Conservation (phyloP, 2,329 filamentous ascomycete species). For the Exophiala phaeomuriformis region DNA sequence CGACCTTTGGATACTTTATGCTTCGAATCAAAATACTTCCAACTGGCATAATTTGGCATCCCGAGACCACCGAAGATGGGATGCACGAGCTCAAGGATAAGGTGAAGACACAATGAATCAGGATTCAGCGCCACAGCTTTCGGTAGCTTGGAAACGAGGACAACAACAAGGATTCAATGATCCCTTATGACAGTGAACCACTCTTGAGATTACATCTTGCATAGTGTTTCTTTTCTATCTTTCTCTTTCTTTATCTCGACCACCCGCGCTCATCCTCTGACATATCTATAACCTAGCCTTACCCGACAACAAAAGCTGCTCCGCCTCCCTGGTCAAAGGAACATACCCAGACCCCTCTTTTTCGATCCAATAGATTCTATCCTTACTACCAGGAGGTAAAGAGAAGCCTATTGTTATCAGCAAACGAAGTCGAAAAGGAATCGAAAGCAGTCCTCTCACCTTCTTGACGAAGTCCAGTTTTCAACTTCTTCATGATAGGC, state of each 20-base stretch:
- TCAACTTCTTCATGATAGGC: conserved; percentile 17
- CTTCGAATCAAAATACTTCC: too few relatives aligned
- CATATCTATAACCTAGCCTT: conserved; percentile 8
- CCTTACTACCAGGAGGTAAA: background rate
- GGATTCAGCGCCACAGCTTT: too few relatives aligned
- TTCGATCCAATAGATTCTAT: conserved; percentile 14
- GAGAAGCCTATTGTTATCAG: conserved; percentile 1
- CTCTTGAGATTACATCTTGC: background rate
- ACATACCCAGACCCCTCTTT: conserved; percentile 12
- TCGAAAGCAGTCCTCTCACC: conserved; percentile 2
- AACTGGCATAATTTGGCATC: too few relatives aligned
- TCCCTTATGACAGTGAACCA: too few relatives aligned
- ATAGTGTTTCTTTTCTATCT: background rate
- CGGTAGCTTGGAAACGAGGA: too few relatives aligned
- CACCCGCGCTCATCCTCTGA: background rate
- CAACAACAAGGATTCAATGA: too few relatives aligned
- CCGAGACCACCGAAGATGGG: too few relatives aligned
- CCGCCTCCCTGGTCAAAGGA: conserved; percentile 2
- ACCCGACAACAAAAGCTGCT: conserved; percentile 5
- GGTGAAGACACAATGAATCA: too few relatives aligned
- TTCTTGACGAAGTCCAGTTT: conserved; percentile 13
- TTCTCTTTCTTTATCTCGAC: background rate
- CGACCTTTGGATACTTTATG: too few relatives aligned
- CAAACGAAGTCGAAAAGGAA: background rate
- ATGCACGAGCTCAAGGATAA: too few relatives aligned